Base-by-base conservation (phyloP, 2,329 filamentous ascomycete species). In the Geosmithia putterillii region DNA sequence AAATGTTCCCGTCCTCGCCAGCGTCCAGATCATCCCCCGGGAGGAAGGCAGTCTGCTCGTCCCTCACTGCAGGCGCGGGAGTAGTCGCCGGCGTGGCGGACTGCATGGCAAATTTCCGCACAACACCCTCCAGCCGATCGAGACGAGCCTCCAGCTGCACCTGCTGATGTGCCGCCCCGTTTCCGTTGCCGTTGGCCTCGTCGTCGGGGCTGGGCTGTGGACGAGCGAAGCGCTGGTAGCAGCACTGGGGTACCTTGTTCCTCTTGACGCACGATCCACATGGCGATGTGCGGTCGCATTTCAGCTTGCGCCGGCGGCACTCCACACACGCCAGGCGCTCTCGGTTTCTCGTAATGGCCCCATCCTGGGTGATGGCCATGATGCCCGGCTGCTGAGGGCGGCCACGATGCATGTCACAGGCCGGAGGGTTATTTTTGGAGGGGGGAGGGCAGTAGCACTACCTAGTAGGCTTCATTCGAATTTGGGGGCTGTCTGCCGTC, bases 261-360 rank as follows among this genome's bases (percentile, higher is more conserved):
- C 36, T 52, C 2, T 53, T 51, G 17, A 54, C 51, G 47, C 63
- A 68, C 46, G 60, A 60, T 14, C 48, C 45, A 45, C 65, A 70
- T 4, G 66, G 66, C 14, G 57, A 51, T 15, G 53, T 57, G 2
- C 65, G 54, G 46, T 69, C 62, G 45, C 66, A 69, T 41, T 65
- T 67, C 51, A 69, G 59, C 49, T 70, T 69, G 36, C 65, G 60
- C 17, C 62, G 60, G 17, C 66, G 57, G 50, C 66, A 69, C 46
- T 63, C 57, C 14, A 63, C 46, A 45, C 66, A 69, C 0, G 65
- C 67, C 6, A 44, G 28, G 14, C 35, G 20, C 18, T 39, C 35
- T 18, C 42, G n/a, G 41, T 19, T 42, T 21, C 42, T n/a, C 8
- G 23, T 44, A 21, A 39, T 14, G n/a, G 20, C 42, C 10, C n/a